Conservation (phyloP, 139 green algal species). For the Coccomyxa sp. region DNA sequence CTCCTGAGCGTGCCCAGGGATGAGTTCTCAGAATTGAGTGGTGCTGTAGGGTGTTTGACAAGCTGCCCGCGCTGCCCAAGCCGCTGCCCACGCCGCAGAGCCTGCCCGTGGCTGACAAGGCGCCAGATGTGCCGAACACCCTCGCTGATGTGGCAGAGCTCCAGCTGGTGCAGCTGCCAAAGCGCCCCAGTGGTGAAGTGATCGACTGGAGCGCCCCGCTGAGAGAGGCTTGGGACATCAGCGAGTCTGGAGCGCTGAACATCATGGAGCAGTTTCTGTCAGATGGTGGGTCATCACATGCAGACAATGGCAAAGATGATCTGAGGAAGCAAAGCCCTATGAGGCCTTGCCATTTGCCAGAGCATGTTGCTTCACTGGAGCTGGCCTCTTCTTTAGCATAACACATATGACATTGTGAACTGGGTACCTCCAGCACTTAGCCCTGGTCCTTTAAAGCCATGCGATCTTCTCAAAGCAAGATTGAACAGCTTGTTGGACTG, state of each 20-base stretch:
- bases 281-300: background rate
- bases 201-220: conserved; percentile 38
- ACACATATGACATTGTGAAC: too few relatives aligned
- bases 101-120: conserved; percentile 18
- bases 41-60: background rate
- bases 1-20: too few relatives aligned
- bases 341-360: too few relatives aligned
- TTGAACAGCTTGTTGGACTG: too few relatives aligned
- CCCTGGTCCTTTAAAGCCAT: too few relatives aligned
- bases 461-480: too few relatives aligned
- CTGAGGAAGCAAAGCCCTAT: background rate
- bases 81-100: conserved; percentile 26
- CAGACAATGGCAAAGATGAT: background rate
- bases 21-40: background rate
- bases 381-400: too few relatives aligned
- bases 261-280: conserved; percentile 39
- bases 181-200: background rate
- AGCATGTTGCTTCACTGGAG: too few relatives aligned
- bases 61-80: conserved; percentile 1
- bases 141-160: background rate
- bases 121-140: background rate
- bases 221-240: conserved; percentile 24
- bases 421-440: too few relatives aligned
- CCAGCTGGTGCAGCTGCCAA: conserved; percentile 19
- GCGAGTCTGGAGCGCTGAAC: conserved; percentile 29